These are phyloP conservation scores for Phtheirospermum japonicum DNA, from an alignment of 257 asterid genomes.

Conservation along the genomic window DNA sequence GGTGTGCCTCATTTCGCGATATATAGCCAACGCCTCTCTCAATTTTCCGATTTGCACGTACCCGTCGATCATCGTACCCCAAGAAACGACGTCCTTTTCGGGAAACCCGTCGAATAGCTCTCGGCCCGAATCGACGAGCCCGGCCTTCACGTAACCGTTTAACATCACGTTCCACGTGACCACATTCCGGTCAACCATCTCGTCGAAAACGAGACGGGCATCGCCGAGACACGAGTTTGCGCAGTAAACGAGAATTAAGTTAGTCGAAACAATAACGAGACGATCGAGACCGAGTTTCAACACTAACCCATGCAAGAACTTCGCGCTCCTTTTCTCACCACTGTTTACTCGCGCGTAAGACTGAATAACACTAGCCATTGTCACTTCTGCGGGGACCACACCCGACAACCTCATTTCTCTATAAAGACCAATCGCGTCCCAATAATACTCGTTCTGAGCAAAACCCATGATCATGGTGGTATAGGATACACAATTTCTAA, in stretches of 20 bases:
- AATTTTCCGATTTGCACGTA: constrained; percentile 56
- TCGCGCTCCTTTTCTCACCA: constrained; percentile 34
- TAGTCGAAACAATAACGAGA: constrained; percentile 61
- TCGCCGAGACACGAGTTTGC: constrained; percentile 37
- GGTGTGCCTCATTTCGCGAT: constrained; percentile 50
- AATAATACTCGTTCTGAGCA: constrained; percentile 47
- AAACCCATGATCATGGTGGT: constrained; percentile 84
- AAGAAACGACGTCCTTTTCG: constrained; percentile 71
- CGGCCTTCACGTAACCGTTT: constrained; percentile 78
- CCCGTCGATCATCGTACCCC: constrained; percentile 88
- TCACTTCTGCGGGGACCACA: constrained; percentile 64
- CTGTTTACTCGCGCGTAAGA: constrained; percentile 48
- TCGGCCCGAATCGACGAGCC: constrained; percentile 47
- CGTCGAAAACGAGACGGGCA: constrained; percentile 51
- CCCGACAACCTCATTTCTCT: constrained; percentile 63
- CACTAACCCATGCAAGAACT: constrained; percentile 64
- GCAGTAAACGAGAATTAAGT: constrained; percentile 66
- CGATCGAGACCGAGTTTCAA: constrained; percentile 63
- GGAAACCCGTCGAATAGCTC: constrained; percentile 61
- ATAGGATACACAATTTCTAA: constrained; percentile 55
- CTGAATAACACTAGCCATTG: constrained; percentile 70
- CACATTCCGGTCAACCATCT: constrained; percentile 55
- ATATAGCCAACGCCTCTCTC: constrained; percentile 56
- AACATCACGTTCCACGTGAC: constrained; percentile 91
- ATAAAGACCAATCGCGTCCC: constrained; percentile 50